These are phyloP conservation scores for Fusarium austroafricanum DNA, from an alignment of 2,329 filamentous ascomycete genomes.

Conservation along the genomic window DNA sequence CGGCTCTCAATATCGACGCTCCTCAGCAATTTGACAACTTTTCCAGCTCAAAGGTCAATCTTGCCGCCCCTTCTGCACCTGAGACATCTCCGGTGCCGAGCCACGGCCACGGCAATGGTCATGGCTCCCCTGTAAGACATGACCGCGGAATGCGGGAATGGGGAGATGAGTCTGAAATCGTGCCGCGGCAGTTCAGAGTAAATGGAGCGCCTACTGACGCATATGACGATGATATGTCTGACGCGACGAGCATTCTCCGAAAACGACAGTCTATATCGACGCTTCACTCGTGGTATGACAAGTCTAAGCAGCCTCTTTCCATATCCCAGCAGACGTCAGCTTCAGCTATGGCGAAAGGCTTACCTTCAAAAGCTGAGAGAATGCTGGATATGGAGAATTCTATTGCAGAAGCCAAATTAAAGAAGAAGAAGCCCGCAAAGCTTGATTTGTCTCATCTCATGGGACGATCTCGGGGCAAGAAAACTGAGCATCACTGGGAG, in stretches of 20 bases:
- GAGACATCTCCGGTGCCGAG: slow-evolving; percentile 25
- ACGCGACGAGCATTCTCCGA: slow-evolving; percentile 57
- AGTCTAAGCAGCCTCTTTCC: slow-evolving; percentile 65
- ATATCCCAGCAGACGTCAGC: slow-evolving; percentile 70
- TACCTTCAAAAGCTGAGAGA: slow-evolving; percentile 60
- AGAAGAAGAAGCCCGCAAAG: slow-evolving; percentile 59
- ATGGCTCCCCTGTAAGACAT: slow-evolving; percentile 21
- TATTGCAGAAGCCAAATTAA: slow-evolving; percentile 40
- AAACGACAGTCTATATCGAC: slow-evolving; percentile 66
- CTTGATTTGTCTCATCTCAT: slow-evolving; percentile 62
- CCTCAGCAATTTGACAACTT: slow-evolving; percentile 36
- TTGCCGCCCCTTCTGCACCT: slow-evolving; percentile 21
- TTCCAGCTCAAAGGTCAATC: slow-evolving; percentile 40
- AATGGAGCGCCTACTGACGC: slow-evolving; percentile 34
- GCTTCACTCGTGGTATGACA: slow-evolving; percentile 68
- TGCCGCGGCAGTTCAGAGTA: slow-evolving; percentile 40
- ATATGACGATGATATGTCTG: slow-evolving; percentile 50
- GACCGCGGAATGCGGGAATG: slow-evolving; percentile 38
- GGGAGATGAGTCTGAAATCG: slow-evolving; percentile 45
- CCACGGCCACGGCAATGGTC: neutral
- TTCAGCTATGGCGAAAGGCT: slow-evolving; percentile 68
- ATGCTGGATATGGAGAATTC: slow-evolving; percentile 59
- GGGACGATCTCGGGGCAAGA: slow-evolving; percentile 48
- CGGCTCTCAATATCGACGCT: slow-evolving; percentile 43
- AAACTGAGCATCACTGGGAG: slow-evolving; percentile 50